Base-by-base conservation (phyloP, 2,329 filamentous ascomycete species). In the Venturia asperata region DNA sequence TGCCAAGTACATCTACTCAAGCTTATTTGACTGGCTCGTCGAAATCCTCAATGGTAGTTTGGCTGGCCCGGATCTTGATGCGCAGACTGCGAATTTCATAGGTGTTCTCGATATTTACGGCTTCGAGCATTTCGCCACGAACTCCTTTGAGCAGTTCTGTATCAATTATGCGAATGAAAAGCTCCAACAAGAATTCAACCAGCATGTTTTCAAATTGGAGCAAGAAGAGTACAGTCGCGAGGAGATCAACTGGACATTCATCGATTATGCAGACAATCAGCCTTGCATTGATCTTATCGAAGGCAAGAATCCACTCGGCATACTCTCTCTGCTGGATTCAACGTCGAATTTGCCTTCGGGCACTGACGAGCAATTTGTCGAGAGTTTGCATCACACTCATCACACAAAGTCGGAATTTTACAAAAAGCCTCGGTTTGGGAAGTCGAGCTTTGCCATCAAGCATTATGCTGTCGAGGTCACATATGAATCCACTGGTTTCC, bases 81-180 rank as follows among this genome's bases (percentile, higher is more conserved):
- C 83, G 71, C 86, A 90, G 49, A 91, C 96, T 65, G 85, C 82
- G 65, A 93, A 91, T 1, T 99, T 99, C 77, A 99, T 99, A 72
- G 94, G 94, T 76, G 94, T 99, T 61, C 85, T 99, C 69, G 94
- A 99, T 90, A 99, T 99, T 70, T 97, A 97, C 77, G 93, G 93
- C 68, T 99, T 99, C 74, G 94, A 99, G 77, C 94, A 97, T 78
- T 99, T 99, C 73, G 93, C 94, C 68, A 97, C 97, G 82, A 99
- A 99, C 80, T 99, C 94, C 0, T 99, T 99, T 72, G 94, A 99
- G 76, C 94, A 99, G 76, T 99, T 99, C 78, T 99, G 94, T 79
- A 99, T 99, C 84, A 99, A 99, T 78, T 99, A 99, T 73, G 94
- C 94, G 78, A 99, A 99, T 77, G 94, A 99, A 78, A 99, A 99